These are phyloP conservation scores for Trichoderma oligosporum DNA, from an alignment of 2,329 filamentous ascomycete genomes.

Conservation along the genomic window DNA sequence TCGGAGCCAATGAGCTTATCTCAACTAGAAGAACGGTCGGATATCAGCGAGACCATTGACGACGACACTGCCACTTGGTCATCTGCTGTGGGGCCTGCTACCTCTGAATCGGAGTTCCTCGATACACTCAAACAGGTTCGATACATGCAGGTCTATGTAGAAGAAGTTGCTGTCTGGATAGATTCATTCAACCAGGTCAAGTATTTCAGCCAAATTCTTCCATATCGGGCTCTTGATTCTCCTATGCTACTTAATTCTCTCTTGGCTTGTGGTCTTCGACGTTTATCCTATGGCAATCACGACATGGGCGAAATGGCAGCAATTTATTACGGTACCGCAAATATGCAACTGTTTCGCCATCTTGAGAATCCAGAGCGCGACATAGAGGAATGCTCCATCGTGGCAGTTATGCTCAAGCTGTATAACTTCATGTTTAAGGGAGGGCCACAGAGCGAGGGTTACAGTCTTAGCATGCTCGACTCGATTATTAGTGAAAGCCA, in stretches of 20 bases:
- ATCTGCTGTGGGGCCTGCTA: neutral
- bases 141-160: slow-evolving; percentile 90
- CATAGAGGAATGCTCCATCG: slow-evolving; percentile 78
- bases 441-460: slow-evolving; percentile 84
- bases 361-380: slow-evolving; percentile 83
- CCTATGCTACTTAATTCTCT: slow-evolving; percentile 88
- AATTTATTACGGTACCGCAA: slow-evolving; percentile 83
- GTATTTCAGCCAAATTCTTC: slow-evolving; percentile 81
- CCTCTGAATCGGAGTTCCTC: slow-evolving; percentile 55
- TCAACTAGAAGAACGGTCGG: slow-evolving; percentile 7
- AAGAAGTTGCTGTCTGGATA: slow-evolving; percentile 92
- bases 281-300: slow-evolving; percentile 68
- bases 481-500: slow-evolving; percentile 78
- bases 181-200: slow-evolving; percentile 82
- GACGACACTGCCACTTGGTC: neutral
- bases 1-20: slow-evolving; percentile 6
- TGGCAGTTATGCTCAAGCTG: slow-evolving; percentile 83
- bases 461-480: slow-evolving; percentile 64
- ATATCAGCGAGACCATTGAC: neutral
- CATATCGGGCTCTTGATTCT: slow-evolving; percentile 75
- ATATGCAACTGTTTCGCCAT: slow-evolving; percentile 68
- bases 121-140: slow-evolving; percentile 72
- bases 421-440: slow-evolving; percentile 90
- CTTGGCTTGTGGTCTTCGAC: slow-evolving; percentile 81
- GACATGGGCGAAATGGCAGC: slow-evolving; percentile 74